A percentile compares a stretch with the other conserved stretches of the same genome.
phyloP scores from a whole-genome alignment of 2,329 filamentous ascomycete genomes.

The Botrytis fragariae region DNA sequence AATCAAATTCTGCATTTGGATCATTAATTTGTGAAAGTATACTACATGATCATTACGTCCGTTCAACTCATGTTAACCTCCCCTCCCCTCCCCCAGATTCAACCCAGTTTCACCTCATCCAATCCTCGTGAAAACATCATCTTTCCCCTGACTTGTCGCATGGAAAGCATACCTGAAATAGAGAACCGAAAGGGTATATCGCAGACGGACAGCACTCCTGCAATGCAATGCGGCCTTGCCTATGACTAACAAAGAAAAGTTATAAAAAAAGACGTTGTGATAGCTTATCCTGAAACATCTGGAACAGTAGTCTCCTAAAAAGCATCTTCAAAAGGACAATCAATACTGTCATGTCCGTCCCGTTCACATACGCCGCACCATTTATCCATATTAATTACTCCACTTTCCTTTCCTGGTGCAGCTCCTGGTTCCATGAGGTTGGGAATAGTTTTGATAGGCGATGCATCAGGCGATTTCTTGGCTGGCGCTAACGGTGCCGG shows the following conservation, averaged over 20 bases:
- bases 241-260: constrained; percentile 2
- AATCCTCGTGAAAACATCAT: constrained; percentile 6
- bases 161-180: neutral
- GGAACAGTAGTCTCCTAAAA: constrained; percentile 45
- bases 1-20: neutral
- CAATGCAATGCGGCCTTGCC: constrained; percentile 15
- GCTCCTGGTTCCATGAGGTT: constrained; percentile 65
- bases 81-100: neutral
- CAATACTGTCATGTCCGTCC: constrained; percentile 93
- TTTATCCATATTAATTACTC: constrained; percentile 76
- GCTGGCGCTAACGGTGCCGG: constrained; percentile 56
- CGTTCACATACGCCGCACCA: constrained; percentile 97
- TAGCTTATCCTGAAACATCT: neutral
- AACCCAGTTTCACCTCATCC: neutral
- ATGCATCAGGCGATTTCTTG: constrained; percentile 42
- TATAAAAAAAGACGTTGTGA: neutral
- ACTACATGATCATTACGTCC: constrained; percentile 9
- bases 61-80: constrained; percentile 23
- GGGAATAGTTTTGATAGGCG: constrained; percentile 51
- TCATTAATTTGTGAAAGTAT: constrained; percentile 10
- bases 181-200: constrained; percentile 16
- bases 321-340: constrained; percentile 87
- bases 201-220: constrained; percentile 9
- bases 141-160: neutral
- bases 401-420: constrained; percentile 74